Evolutionary conservation across 2,329 filamentous ascomycete genomes (phyloP), one percentile per base, ranked within the genome.

Genomic region (Botryotinia globosa): DNA sequence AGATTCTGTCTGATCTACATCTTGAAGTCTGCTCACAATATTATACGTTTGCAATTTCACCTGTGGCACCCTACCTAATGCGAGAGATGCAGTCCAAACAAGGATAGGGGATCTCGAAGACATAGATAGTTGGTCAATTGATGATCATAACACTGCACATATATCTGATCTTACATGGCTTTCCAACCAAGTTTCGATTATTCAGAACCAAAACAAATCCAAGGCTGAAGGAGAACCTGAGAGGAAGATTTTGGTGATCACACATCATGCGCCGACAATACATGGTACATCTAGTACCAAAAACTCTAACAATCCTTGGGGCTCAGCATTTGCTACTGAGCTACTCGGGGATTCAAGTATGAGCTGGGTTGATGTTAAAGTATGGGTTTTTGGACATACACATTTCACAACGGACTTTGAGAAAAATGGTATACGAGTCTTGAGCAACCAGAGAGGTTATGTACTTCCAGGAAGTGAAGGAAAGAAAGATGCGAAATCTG

Each of bases 311-410:
- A 74, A 72, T 34, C 45, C 72, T 48, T 73, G 72, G 22, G 79
- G 78, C 0, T 82, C 82, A 16, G 87, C 85, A 0, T 90, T 89
- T 78, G 86, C 84, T 9, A 89, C 87, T 0, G 85, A 89, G 69
- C 74, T 88, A 3, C 75, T 86, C 2, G 74, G 76, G 0, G 71
- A 42, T 48, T 59, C 37, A 32, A 51, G 42, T 29, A 69, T 64
- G 64, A 71, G 72, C n/a, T 64, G 39, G 61, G 6, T 9, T 0
- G 75, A 77, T 1, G 80, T 84, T 0, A 81, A 82, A 64, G 72
- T 76, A 32, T 85, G 84, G 84, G 77, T 85, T 0, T 85, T 83
- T 76, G 85, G 85, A 0, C 81, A 85, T 65, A 85, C 84, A 1
- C 84, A 85, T 70, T 81, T 81, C 54, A 82, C 81, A 7, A 83